Conservation (phyloP, 164 flowering plant genomes). For the Magnolia changhungtana region DNA sequence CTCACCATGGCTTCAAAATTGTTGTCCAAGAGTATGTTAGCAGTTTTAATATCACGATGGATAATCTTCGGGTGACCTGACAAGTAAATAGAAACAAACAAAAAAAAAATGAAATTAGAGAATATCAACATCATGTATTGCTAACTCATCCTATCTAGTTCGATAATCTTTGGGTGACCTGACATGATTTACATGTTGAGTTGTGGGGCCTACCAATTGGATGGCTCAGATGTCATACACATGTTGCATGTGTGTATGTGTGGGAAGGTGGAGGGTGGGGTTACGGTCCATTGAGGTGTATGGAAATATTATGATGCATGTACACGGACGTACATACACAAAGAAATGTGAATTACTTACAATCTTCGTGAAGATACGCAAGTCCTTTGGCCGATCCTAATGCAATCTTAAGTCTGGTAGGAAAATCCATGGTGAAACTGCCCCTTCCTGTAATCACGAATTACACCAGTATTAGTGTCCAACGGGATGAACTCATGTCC, state of each 20-base stretch:
- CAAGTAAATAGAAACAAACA: not conserved
- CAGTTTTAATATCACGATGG: constrained; percentile 75
- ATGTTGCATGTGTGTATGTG: no score
- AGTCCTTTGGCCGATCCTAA: constrained; percentile 82
- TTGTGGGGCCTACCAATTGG: no score
- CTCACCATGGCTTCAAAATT: constrained; percentile 71
- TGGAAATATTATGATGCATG: no score
- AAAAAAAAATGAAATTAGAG: not conserved
- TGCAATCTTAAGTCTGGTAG: constrained; percentile 60
- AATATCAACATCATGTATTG: no score
- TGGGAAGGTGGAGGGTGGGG: no score
- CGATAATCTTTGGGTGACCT: no score
- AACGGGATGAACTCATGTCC: no score
- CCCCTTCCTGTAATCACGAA: constrained; percentile 34
- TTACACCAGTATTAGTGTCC: not conserved
- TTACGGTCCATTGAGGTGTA: no score
- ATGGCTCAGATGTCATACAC: no score
- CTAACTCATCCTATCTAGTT: no score
- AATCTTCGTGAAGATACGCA: constrained; percentile 88
- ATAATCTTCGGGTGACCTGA: constrained; percentile 86
- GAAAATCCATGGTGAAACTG: constrained; percentile 54
- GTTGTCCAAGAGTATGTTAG: constrained; percentile 68
- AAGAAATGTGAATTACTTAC: constrained; percentile 32
- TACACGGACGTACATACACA: not conserved
- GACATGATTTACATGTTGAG: no score